Evolutionary conservation across 257 asterid genomes (phyloP), one percentile per base, ranked within the genome.

Genomic region (Craterostigma plantagineum): DNA sequence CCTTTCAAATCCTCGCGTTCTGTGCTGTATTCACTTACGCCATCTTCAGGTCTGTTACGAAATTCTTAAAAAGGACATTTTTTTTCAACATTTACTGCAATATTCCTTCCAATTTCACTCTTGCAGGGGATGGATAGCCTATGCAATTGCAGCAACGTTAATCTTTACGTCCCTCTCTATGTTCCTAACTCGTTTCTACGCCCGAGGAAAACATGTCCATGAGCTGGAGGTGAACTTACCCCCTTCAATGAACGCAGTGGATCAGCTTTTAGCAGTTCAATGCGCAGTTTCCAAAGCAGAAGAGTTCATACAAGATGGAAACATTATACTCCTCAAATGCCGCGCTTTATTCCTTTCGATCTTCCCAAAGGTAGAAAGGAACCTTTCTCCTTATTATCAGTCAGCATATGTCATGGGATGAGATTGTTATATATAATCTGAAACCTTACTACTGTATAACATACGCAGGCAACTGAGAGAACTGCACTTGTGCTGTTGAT

Each of bases 231-330:
- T 87, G 41, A 49, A 53, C 34, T 78, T 84, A 27, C 95, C 95
- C 11, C 84, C 93, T 35, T 52, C 81, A 60, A 81, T 73, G 87
- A 87, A 66, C 64, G 68, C 95, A 36, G 63, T 87, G 95, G 97
- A 87, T 59, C 95, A 82, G 70, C 85, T 87, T 65, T 63, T 87
- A 72, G 97, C 90, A 35, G 97, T 87, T 55, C 95, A 87, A 61
- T 81, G 63, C 63, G 95, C 78, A 41, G 65, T 79, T 56, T 76
- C 97, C 46, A 91, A 76, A 70, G 82, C 72, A 36, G 97, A 87
- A 66, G 95, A 76, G 72, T 60, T 82, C 40, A 59, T 87, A 52
- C 92, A 87, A 64, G 95, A 76, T 42, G 93, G 82, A 49, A 87
- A 82, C 60, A 43, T 87, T 18, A 54, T 69, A 54, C 94, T 87